Conservation (phyloP, 768 basidiomycete genomes). For the Leccinum longicurvipes region DNA sequence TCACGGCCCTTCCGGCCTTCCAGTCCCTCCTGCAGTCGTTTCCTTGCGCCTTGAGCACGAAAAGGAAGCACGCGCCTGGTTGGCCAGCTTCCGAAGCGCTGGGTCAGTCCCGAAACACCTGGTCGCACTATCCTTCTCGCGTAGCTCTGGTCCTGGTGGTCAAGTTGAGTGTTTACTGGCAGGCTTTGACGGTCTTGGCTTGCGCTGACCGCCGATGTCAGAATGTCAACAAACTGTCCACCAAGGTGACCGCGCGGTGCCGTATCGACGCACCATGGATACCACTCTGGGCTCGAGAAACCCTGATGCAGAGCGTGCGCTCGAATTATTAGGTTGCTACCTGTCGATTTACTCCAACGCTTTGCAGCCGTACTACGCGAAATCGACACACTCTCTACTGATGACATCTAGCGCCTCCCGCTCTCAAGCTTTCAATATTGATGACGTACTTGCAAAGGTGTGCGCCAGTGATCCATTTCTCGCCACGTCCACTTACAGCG, state of each 20-base stretch:
- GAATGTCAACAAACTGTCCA: conserved; percentile 91
- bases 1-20: conserved; percentile 36
- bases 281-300: conserved; percentile 58
- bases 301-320: conserved; percentile 49
- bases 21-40: conserved; percentile 41
- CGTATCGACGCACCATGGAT: conserved; percentile 60
- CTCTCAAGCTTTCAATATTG: conserved; percentile 75
- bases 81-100: conserved; percentile 42
- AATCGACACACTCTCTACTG: conserved; percentile 65
- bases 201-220: conserved; percentile 26
- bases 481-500: not conserved
- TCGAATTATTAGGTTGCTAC: not conserved
- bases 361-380: conserved; percentile 57
- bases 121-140: conserved; percentile 65
- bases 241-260: conserved; percentile 69
- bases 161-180: conserved; percentile 46
- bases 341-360: not conserved
- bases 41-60: conserved; percentile 40
- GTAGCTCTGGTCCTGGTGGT: conserved; percentile 84
- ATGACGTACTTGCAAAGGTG: conserved; percentile 70
- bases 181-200: not conserved
- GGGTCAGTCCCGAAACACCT: conserved; percentile 44
- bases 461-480: not conserved
- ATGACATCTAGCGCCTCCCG: conserved; percentile 68
- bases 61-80: conserved; percentile 52